phyloP scores from a whole-genome alignment of 495 filamentous ascomycete genomes.

The Xylaria nigripes region DNA sequence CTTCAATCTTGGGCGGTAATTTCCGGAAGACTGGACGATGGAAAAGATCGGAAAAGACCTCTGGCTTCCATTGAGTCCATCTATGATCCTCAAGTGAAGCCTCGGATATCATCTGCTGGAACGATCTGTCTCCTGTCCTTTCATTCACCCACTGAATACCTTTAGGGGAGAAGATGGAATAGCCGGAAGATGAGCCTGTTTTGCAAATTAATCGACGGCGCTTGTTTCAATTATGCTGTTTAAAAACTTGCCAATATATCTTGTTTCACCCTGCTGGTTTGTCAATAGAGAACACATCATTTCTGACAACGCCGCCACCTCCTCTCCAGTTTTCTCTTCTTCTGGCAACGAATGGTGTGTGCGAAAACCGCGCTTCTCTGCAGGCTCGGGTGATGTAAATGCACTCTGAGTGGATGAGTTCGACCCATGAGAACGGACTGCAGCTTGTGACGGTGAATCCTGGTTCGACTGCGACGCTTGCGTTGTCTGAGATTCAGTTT shows the following conservation, averaged over 20 bases:
- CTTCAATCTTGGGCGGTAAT: constrained; percentile 73
- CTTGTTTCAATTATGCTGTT: neutral
- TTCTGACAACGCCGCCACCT: constrained; percentile 86
- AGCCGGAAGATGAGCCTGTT: constrained; percentile 91
- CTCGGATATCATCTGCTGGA: constrained; percentile 90
- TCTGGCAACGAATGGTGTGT: constrained; percentile 22
- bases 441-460: constrained; percentile 37
- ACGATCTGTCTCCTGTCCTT: constrained; percentile 89
- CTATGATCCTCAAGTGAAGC: constrained; percentile 78
- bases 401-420: constrained; percentile 52
- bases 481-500: constrained; percentile 35
- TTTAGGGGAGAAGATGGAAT: constrained; percentile 96
- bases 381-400: constrained; percentile 52
- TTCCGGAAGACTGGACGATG: constrained; percentile 72
- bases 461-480: constrained; percentile 36
- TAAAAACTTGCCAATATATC: constrained; percentile 74
- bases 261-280: constrained; percentile 89
- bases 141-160: constrained; percentile 98
- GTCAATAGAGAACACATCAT: constrained; percentile 99
- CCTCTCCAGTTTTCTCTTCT: constrained; percentile 44
- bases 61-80: constrained; percentile 93
- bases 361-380: constrained; percentile 36
- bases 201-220: constrained; percentile 17
- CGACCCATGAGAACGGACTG: constrained; percentile 38
- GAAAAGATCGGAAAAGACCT: constrained; percentile 93